Conservation (phyloP, 371 early-diverging fungal species). For the Mortierella sp. region DNA sequence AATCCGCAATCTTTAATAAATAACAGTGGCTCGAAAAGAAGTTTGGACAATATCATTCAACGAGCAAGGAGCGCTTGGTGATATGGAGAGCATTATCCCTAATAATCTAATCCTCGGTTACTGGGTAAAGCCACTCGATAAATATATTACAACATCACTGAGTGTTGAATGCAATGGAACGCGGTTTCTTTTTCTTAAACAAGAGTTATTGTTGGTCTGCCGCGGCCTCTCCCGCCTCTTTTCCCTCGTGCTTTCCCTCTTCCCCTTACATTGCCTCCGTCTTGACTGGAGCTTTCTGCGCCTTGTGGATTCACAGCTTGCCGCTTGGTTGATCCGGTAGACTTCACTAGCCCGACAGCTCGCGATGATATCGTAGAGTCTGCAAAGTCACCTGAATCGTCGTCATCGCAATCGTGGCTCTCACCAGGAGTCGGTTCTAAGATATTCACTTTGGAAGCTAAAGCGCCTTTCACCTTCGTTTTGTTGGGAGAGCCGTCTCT, state of each 20-base stretch:
- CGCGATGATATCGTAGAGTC: neutral
- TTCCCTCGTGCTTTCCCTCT: neutral
- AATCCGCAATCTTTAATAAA: neutral
- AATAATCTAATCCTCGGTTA: neutral
- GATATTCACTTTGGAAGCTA: neutral
- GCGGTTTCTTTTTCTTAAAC: neutral
- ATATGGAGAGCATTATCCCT: too few relatives aligned
- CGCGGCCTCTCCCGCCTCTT: neutral
- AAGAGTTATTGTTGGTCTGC: neutral
- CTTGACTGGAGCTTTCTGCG: neutral
- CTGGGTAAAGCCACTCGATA: neutral
- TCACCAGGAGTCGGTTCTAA: neutral
- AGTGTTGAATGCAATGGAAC: too few relatives aligned
- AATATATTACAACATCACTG: neutral
- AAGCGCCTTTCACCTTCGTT: neutral
- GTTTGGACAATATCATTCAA: neutral
- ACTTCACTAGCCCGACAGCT: neutral
- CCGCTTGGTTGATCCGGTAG: neutral
- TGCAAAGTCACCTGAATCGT: neutral
- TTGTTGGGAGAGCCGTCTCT: neutral
- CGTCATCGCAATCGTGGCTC: neutral
- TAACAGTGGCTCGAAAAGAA: neutral
- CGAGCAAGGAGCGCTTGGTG: neutral
- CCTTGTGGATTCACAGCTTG: neutral
- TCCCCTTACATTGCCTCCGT: neutral